phyloP scores from a whole-genome alignment of 73 alveolate genomes.

The Blepharisma stoltei region DNA sequence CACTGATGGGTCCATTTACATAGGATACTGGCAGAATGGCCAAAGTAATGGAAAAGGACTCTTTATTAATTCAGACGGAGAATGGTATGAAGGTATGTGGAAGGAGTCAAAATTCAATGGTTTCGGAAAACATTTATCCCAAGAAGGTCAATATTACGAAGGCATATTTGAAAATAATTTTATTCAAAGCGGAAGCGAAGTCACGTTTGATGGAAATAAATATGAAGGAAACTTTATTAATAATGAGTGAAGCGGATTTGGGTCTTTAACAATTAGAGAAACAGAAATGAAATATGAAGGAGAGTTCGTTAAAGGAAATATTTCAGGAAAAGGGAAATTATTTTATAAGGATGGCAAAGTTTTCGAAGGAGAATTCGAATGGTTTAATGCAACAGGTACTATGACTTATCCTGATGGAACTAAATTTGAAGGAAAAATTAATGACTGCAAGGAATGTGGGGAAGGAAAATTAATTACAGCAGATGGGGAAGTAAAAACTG shows the following conservation, averaged over 20 bases:
- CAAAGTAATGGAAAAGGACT: constrained; percentile 2
- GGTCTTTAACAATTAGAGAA: background rate
- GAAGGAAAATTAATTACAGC: constrained; percentile 34
- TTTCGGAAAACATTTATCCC: background rate
- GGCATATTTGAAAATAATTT: background rate
- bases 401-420: too few relatives aligned
- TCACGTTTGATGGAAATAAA: background rate
- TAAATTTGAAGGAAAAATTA: too few relatives aligned
- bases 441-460: constrained; percentile 8
- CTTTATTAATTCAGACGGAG: background rate
- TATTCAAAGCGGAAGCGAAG: background rate
- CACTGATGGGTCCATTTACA: background rate
- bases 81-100: background rate
- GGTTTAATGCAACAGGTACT: too few relatives aligned
- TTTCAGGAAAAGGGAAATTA: constrained; percentile 3
- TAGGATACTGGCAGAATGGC: background rate
- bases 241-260: constrained; percentile 2
- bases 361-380: too few relatives aligned
- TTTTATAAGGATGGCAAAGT: too few relatives aligned
- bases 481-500: constrained; percentile 27
- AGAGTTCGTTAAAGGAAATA: background rate
- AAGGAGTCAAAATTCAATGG: constrained; percentile 33
- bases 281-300: background rate
- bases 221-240: background rate
- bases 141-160: background rate